phyloP scores from a whole-genome alignment of 2,329 filamentous ascomycete species.

The Ilyonectria mors-panacis region DNA sequence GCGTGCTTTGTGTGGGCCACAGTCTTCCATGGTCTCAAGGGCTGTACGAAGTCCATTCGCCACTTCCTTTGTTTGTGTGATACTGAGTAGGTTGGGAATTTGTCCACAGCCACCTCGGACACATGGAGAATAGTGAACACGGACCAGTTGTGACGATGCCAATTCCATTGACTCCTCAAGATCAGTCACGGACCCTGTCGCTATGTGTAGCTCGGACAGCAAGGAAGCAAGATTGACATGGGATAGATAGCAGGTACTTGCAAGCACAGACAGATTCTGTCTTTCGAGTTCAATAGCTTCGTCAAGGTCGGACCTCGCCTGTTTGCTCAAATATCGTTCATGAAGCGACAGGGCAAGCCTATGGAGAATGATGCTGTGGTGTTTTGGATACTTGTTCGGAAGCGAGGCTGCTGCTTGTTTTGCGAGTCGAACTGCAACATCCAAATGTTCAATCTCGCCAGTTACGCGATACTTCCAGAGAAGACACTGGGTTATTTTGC shows the following conservation, averaged over 20 bases:
- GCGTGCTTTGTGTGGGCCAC: no score
- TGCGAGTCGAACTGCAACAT: background rate
- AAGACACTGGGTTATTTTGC: background rate
- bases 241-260: background rate
- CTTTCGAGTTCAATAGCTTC: conserved; percentile 3
- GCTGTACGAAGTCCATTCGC: no score
- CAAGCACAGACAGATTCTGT: background rate
- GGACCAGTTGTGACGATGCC: no score
- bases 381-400: background rate
- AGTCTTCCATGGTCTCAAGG: no score
- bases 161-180: conserved; percentile 1
- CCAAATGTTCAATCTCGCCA: background rate
- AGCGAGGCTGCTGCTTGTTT: background rate
- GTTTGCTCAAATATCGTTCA: background rate
- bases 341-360: background rate
- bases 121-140: no score
- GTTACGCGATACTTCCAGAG: background rate
- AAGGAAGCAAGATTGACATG: background rate
- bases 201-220: background rate
- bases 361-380: background rate
- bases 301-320: background rate
- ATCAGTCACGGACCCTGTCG: background rate
- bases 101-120: no score
- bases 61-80: conserved; percentile 1
- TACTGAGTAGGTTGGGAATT: background rate